Base-by-base conservation (phyloP, 2,329 filamentous ascomycete species). In the Intubia oerlemansii region DNA sequence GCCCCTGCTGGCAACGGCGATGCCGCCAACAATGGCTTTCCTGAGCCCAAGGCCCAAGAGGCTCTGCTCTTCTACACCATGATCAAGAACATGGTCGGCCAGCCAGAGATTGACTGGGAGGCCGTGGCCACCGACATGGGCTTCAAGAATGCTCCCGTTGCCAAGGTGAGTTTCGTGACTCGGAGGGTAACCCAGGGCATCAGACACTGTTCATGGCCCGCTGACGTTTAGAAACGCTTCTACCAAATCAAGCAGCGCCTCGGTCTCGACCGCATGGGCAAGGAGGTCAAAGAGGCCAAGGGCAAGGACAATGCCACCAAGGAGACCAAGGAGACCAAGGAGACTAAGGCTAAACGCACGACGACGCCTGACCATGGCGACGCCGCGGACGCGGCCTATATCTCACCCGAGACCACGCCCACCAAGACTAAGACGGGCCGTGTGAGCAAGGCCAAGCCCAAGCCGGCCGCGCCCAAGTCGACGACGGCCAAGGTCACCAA, bases 231-330 rank as follows among this genome's bases (percentile, higher is more conserved):
- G 29, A 19, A 22, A 32, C 56, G 60, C 25, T 65, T 56, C 32
- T 50, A 54, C 4, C 57, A 64, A 34, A 52, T 64, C 34, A 62
- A 56, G 42, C 45, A 48, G 25, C 59, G 60, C 43, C 44, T 56
- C 1, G 51, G 51, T 4, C 46, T 57, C 23, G 33, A 45, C 48
- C 25, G n/a, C n/a, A n/a, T n/a, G n/a, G n/a, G n/a, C n/a, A n/a
- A n/a, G n/a, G n/a, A n/a, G n/a, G n/a, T n/a, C n/a, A n/a, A n/a
- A n/a, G n/a, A n/a, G n/a, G n/a, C n/a, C n/a, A n/a, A n/a, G n/a
- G n/a, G n/a, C n/a, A n/a, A n/a, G n/a, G n/a, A n/a, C n/a, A n/a
- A n/a, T n/a, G n/a, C n/a, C n/a, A n/a, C n/a, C n/a, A n/a, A n/a
- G n/a, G n/a, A n/a, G n/a, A n/a, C n/a, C n/a, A n/a, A n/a, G n/a